These are phyloP conservation scores for Chlamydomonas incerta DNA, from an alignment of 139 green algal species.

Conservation along the genomic window DNA sequence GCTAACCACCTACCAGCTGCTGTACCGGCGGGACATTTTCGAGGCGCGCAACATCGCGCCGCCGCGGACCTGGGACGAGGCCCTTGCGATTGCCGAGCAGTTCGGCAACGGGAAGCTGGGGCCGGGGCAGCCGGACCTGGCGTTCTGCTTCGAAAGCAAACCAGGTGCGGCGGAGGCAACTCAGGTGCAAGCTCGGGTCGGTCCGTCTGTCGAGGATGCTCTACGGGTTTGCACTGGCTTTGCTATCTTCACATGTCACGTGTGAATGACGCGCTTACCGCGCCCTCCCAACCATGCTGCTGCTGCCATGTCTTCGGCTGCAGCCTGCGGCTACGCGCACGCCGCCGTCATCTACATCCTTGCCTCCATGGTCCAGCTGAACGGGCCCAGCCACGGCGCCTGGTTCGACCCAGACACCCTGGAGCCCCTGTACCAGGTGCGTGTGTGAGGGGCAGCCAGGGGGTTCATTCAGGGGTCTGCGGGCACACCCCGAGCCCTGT, in stretches of 20 bases:
- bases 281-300: no score
- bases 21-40: constrained; percentile 38
- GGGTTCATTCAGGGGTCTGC: no score
- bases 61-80: constrained; percentile 37
- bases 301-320: background rate
- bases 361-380: background rate
- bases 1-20: background rate
- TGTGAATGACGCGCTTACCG: no score
- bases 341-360: background rate
- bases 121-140: background rate
- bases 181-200: background rate
- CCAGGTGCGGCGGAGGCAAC: background rate
- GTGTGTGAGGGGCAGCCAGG: no score
- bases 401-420: constrained; percentile 5
- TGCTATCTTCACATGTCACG: no score
- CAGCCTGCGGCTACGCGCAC: constrained; percentile 1
- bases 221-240: no score
- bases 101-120: background rate
- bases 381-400: background rate
- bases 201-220: background rate
- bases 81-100: background rate
- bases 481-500: no score
- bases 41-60: background rate
- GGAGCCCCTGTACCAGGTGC: background rate
- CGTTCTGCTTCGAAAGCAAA: constrained; percentile 5